phyloP scores from a whole-genome alignment of 352 stramenopile genomes.

The Pythium monospermum region DNA sequence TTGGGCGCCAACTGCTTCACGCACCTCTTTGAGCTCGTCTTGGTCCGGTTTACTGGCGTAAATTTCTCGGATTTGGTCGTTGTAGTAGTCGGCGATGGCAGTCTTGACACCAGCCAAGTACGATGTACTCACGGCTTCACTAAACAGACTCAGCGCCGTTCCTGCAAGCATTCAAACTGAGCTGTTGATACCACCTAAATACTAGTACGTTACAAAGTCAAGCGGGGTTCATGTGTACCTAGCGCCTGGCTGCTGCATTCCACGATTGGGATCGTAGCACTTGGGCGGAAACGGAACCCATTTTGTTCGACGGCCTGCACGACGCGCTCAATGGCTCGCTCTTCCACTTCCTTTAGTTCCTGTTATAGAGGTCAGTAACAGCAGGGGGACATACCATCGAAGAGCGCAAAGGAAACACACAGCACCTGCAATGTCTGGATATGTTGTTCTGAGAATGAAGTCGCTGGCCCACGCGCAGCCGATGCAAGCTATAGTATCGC shows the following conservation, averaged over 20 bases:
- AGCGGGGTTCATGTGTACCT: conserved; percentile 24
- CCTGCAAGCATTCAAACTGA: conserved; percentile 17
- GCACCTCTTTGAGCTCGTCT: conserved; percentile 55
- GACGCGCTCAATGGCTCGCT: conserved; percentile 45
- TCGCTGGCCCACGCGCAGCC: conserved; percentile 26
- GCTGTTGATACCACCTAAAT: neutral
- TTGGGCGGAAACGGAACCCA: conserved; percentile 67
- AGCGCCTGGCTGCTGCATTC: conserved; percentile 44
- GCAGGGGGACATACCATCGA: neutral
- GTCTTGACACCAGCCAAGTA: conserved; percentile 71
- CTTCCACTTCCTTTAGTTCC: conserved; percentile 45
- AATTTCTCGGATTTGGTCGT: conserved; percentile 87
- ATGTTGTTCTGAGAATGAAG: conserved; percentile 34
- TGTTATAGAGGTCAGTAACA: conserved; percentile 9
- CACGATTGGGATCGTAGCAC: conserved; percentile 46
- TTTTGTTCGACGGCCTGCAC: conserved; percentile 32
- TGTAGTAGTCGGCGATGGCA: conserved; percentile 83
- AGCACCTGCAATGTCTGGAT: conserved; percentile 43
- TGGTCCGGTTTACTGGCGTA: conserved; percentile 57
- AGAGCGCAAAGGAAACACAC: neutral
- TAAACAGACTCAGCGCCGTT: conserved; percentile 37
- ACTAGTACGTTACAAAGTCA: neutral
- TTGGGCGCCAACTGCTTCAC: neutral
- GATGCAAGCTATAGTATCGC: conserved; percentile 38
- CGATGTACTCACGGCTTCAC: conserved; percentile 56